Evolutionary conservation across 2,329 filamentous ascomycete species (phyloP).

Genomic region (Mollisia scopiformis): DNA sequence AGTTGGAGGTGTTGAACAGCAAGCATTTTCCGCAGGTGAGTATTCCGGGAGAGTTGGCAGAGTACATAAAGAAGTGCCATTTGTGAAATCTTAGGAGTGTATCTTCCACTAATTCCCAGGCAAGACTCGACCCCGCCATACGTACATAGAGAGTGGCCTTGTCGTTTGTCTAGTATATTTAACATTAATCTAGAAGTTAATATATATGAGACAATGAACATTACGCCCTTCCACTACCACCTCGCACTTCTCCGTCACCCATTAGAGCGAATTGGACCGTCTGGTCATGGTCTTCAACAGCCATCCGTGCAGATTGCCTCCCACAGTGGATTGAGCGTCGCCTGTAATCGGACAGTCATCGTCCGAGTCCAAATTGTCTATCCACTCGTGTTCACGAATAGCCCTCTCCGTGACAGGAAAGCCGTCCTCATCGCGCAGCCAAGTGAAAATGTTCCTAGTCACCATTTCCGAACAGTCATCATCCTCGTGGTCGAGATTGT

Average conservation of each 20-base stretch:
- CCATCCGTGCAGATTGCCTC: slow-evolving; percentile 26
- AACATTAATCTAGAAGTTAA: background rate
- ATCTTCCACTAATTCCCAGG: too few species aligned
- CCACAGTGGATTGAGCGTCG: slow-evolving; percentile 21
- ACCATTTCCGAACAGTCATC: slow-evolving; percentile 31
- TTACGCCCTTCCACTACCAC: background rate
- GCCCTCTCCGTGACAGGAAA: slow-evolving; percentile 35
- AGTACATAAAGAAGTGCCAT: slow-evolving; percentile 14
- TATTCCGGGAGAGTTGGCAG: slow-evolving; percentile 18
- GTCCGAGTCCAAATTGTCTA: slow-evolving; percentile 33
- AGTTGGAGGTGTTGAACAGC: slow-evolving; percentile 12
- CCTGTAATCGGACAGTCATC: slow-evolving; percentile 28
- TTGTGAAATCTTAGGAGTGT: too few species aligned
- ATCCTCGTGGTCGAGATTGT: slow-evolving; percentile 25
- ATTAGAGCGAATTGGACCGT: slow-evolving; percentile 23
- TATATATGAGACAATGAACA: background rate
- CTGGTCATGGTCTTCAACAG: slow-evolving; percentile 21
- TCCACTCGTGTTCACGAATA: slow-evolving; percentile 37
- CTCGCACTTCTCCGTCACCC: slow-evolving; percentile 10
- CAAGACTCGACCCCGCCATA: too few species aligned
- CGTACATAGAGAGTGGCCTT: too few species aligned
- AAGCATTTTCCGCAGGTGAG: slow-evolving; percentile 24
- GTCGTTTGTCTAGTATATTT: too few species aligned
- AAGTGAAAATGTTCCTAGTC: slow-evolving; percentile 36
- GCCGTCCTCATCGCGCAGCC: slow-evolving; percentile 33